A percentile compares a stretch with the other conserved stretches of the same genome.
phyloP scores from a whole-genome alignment of 345 rosid genomes.

The Clausena lansium region DNA sequence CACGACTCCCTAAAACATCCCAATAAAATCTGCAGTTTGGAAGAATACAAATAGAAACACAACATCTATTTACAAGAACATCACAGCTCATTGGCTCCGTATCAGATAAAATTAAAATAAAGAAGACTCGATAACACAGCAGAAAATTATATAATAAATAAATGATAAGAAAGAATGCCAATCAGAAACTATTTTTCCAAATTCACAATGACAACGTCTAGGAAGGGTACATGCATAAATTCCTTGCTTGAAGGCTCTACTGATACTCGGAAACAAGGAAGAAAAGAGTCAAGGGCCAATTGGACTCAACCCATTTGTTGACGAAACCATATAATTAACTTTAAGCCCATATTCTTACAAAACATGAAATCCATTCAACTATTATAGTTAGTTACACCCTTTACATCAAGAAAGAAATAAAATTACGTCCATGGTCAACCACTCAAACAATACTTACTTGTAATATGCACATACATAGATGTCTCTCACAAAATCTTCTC shows the following conservation, averaged over 20 bases:
- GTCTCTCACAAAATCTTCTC: constrained; percentile 10
- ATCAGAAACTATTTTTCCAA: neutral
- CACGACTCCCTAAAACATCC: too few relatives aligned
- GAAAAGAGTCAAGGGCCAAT: neutral
- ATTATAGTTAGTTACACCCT: neutral
- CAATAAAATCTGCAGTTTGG: too few relatives aligned
- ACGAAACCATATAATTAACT: neutral
- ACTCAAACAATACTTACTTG: neutral
- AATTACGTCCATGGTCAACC: neutral
- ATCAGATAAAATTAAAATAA: too few relatives aligned
- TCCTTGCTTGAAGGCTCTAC: neutral
- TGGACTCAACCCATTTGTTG: neutral
- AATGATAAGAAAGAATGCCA: neutral
- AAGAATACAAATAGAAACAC: too few relatives aligned
- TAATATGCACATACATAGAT: constrained; percentile 7
- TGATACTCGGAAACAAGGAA: neutral
- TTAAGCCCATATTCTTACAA: neutral
- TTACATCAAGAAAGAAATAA: constrained; percentile 11
- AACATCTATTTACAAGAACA: too few relatives aligned
- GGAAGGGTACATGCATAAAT: neutral
- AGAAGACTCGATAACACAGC: too few relatives aligned
- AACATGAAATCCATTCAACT: neutral
- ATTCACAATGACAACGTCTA: neutral
- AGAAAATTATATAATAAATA: too few relatives aligned
- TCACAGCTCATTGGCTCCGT: too few relatives aligned